A percentile compares a stretch with the other conserved stretches of the same genome.
Evolutionary conservation across 192 early-diverging fungal genomes (phyloP).

Genomic region (Spizellomyces punctatus): DNA sequence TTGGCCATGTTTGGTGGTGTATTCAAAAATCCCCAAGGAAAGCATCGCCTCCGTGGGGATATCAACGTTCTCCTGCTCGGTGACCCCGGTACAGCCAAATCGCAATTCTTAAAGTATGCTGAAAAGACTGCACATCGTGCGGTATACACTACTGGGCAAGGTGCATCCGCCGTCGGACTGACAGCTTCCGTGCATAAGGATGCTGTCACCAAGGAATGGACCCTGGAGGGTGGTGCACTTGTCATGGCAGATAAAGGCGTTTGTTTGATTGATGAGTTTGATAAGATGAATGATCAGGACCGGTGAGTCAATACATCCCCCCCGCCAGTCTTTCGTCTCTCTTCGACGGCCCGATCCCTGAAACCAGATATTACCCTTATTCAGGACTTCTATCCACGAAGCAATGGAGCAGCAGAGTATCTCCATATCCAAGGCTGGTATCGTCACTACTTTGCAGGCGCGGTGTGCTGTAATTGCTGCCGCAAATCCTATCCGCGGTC

Average conservation of each 20-base stretch:
- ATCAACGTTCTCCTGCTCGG: slow-evolving; percentile 94
- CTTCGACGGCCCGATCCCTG: too few species aligned
- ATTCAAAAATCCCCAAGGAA: slow-evolving; percentile 89
- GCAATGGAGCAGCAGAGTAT: slow-evolving; percentile 89
- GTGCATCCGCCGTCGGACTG: slow-evolving; percentile 69
- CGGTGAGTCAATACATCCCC: slow-evolving; percentile 39
- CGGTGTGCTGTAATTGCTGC: slow-evolving; percentile 86
- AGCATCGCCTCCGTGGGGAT: slow-evolving; percentile 95
- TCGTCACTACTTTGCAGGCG: slow-evolving; percentile 80
- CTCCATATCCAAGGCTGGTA: slow-evolving; percentile 84
- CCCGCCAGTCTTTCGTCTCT: too few species aligned
- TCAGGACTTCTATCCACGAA: slow-evolving; percentile 91
- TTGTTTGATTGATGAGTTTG: slow-evolving; percentile 91
- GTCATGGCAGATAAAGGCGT: slow-evolving; percentile 90
- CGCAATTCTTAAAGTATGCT: slow-evolving; percentile 83
- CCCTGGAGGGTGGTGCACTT: slow-evolving; percentile 77
- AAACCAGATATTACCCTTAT: not conserved
- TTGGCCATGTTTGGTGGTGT: slow-evolving; percentile 96
- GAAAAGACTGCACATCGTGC: slow-evolving; percentile 79
- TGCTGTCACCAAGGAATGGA: slow-evolving; percentile 71
- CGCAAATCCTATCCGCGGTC: slow-evolving; percentile 83
- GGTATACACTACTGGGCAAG: slow-evolving; percentile 78
- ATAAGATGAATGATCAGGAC: slow-evolving; percentile 85
- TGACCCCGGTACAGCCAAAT: slow-evolving; percentile 87
- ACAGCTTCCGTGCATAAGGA: slow-evolving; percentile 77